Percentiles rank a stretch among this genome's conserved stretches.
These are phyloP conservation scores for Carnegiea gigantea DNA, from an alignment of 179 eudicot species.

Conservation along the genomic window DNA sequence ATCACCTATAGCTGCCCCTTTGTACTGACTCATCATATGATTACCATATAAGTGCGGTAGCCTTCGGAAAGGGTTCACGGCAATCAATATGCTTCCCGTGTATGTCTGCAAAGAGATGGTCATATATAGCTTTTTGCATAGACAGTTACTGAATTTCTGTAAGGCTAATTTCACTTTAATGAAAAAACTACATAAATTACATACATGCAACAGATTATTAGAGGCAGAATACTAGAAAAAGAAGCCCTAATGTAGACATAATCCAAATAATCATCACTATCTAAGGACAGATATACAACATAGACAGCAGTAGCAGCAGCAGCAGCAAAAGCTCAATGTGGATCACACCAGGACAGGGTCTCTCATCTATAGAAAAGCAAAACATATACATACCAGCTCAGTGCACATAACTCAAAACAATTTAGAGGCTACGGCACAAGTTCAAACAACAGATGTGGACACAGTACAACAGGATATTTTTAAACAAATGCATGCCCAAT, in stretches of 20 bases:
- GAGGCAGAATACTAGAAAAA: background rate
- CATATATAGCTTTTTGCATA: constrained; percentile 15
- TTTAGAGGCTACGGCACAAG: background rate
- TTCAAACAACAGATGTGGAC: background rate
- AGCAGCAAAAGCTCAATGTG: background rate
- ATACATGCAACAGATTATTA: background rate
- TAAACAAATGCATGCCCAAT: background rate
- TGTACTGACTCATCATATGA: constrained; percentile 71
- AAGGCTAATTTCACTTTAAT: background rate
- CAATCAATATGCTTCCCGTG: constrained; percentile 87
- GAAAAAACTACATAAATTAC: background rate
- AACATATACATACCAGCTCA: background rate
- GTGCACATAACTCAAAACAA: background rate
- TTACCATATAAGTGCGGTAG: constrained; percentile 73
- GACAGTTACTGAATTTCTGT: background rate
- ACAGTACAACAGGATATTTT: background rate
- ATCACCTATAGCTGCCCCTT: constrained; percentile 77
- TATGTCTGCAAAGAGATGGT: constrained; percentile 58
- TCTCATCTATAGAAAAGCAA: background rate
- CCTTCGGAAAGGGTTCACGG: constrained; percentile 89
- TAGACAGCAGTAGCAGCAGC: background rate
- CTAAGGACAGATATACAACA: background rate
- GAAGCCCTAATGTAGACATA: background rate
- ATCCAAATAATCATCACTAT: constrained; percentile 1
- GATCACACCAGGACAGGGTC: background rate